Conservation (phyloP, 2,329 filamentous ascomycete species). For the Fusarium ambrosium region DNA sequence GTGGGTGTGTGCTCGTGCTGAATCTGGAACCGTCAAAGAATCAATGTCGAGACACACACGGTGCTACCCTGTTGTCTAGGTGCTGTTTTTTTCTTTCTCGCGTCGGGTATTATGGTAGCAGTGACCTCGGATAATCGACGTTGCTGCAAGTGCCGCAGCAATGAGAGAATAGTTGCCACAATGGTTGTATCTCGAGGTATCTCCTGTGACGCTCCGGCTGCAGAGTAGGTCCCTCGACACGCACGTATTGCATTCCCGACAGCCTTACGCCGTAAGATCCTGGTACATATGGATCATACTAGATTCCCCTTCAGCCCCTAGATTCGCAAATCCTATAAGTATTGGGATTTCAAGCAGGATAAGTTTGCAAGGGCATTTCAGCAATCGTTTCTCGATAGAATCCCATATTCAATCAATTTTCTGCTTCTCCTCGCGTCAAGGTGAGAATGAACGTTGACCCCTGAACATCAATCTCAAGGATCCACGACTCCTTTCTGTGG, state of each 20-base stretch:
- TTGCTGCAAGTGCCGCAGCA: not conserved
- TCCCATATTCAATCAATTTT: not conserved
- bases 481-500: not conserved
- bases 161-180: not conserved
- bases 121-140: not conserved
- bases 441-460: not conserved
- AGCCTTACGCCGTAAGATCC: not conserved
- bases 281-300: not conserved
- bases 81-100: not conserved
- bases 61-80: constrained; percentile 7
- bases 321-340: not conserved
- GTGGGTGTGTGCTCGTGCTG: not conserved
- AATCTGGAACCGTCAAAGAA: constrained; percentile 14
- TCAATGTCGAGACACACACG: constrained; percentile 22
- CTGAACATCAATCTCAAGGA: not conserved
- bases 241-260: not conserved
- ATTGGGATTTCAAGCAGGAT: not conserved
- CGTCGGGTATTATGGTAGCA: constrained; percentile 3
- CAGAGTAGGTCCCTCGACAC: not conserved
- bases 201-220: not conserved
- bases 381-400: not conserved
- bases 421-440: not conserved
- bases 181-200: not conserved
- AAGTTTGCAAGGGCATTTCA: not conserved
- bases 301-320: not conserved